Evolutionary conservation across 345 rosid species (phyloP).

Genomic region (Salix viminalis): DNA sequence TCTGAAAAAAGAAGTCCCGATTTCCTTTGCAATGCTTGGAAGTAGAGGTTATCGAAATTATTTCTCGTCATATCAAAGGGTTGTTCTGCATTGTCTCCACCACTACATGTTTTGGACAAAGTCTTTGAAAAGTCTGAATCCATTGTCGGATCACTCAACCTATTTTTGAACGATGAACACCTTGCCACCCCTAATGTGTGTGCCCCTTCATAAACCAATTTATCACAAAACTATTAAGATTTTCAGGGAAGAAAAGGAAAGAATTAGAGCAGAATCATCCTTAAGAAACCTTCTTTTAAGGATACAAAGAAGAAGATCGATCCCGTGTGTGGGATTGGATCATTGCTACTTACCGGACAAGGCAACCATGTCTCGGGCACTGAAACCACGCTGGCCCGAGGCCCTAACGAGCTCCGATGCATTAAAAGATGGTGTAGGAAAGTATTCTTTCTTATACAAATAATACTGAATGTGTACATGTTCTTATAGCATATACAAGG

Average conservation of each 20-base stretch:
- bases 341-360: constrained; percentile 51
- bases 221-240: too few species aligned
- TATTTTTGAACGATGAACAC: constrained; percentile 72
- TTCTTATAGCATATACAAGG: too few species aligned
- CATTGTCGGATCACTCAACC: constrained; percentile 50
- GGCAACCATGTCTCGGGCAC: constrained; percentile 77
- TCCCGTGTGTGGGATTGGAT: too few species aligned
- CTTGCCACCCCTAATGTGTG: constrained; percentile 92
- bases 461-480: too few species aligned
- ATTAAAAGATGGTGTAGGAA: constrained; percentile 37
- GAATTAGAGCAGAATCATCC: too few species aligned
- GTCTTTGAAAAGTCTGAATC: constrained; percentile 53
- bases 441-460: too few species aligned
- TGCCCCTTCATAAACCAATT: constrained; percentile 45
- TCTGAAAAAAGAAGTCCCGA: constrained; percentile 82
- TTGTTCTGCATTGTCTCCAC: constrained; percentile 75
- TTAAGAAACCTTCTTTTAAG: too few species aligned
- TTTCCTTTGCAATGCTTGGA: constrained; percentile 44
- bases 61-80: constrained; percentile 64
- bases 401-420: constrained; percentile 54
- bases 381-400: constrained; percentile 71
- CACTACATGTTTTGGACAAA: constrained; percentile 55
- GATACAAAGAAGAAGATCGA: too few species aligned
- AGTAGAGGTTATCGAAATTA: constrained; percentile 70
- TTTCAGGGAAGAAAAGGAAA: too few species aligned